Evolutionary conservation across 805 yeast species (phyloP), one percentile per base, ranked within the genome.

Genomic region (Saturnispora zaruensis): DNA sequence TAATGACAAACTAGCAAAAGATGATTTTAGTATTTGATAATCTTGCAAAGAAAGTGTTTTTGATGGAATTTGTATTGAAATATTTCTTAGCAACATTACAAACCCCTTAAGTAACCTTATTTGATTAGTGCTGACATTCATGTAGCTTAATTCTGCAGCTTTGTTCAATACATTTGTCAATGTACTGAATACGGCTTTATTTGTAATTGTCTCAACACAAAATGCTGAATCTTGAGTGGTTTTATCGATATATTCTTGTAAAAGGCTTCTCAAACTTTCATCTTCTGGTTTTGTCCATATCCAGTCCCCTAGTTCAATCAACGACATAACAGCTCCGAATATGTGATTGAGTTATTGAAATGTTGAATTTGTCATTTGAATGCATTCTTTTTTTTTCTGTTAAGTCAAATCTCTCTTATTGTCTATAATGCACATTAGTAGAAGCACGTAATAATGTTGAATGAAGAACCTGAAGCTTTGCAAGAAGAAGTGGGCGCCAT

Each of bases 141-240:
- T 24, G 16, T 23, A 37, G 26, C 91, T 87, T 50, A 87, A 75
- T 54, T 75, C 78, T 24, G 71, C 67, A 1, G 96, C 97, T 45
- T 86, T 78, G 6, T 75, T 79, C 54, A 87, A 67, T 0, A 97
- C 97, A 7, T 90, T 90, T 96, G 96, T 90, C 2, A 97, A 90
- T 16, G 96, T 97, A 66, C 5, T n/a, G 1, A 5, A 38, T 16
- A 23, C 13, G 13, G 21, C 4, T 16, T 16, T 25, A 23, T 38
- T 13, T 13, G 18, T 21, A 13, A 38, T 38, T n/a, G 23, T 4
- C 4, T 38, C 42, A 13, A 38, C 28, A 23, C 42, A 38, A 23
- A 13, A 38, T 11, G n/a, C 7, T 11, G 42, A 23, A 23, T 38
- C 42, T 16, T 16, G 23, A 38, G 18, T 38, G 14, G 42, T 13